phyloP scores from a whole-genome alignment of 1,284 basidiomycete species.

The Hymenochaete sp. region DNA sequence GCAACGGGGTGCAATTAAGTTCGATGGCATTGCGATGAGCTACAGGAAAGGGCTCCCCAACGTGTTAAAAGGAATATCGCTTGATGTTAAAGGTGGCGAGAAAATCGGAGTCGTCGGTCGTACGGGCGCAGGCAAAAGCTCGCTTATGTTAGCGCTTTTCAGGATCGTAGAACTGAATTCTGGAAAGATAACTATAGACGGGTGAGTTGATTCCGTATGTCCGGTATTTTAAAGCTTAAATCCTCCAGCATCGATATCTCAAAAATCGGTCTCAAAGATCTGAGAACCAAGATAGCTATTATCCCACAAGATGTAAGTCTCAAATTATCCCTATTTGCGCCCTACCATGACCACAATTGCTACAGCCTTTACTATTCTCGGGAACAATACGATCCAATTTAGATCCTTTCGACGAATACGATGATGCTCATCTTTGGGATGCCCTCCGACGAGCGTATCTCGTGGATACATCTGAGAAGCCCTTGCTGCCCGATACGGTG shows the following conservation, averaged over 20 bases:
- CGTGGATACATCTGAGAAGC: slow-evolving; percentile 26
- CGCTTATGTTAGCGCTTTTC: slow-evolving; percentile 31
- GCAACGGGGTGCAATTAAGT: slow-evolving; percentile 39
- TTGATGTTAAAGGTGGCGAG: slow-evolving; percentile 58
- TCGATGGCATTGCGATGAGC: slow-evolving; percentile 45
- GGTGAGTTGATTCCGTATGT: slow-evolving; percentile 36
- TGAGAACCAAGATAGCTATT: slow-evolving; percentile 41
- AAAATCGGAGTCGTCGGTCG: slow-evolving; percentile 72
- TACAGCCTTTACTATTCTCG: slow-evolving; percentile 41
- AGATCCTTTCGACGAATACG: slow-evolving; percentile 57
- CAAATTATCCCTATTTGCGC: background rate
- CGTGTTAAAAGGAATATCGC: slow-evolving; percentile 49
- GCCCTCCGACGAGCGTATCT: slow-evolving; percentile 53
- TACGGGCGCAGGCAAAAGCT: slow-evolving; percentile 34
- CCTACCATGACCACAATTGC: slow-evolving; percentile 14
- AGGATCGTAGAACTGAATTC: slow-evolving; percentile 34
- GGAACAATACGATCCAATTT: slow-evolving; percentile 58
- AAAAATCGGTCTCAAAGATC: slow-evolving; percentile 39
- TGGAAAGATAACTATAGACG: slow-evolving; percentile 32
- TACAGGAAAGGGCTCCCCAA: slow-evolving; percentile 51
- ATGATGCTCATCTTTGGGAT: slow-evolving; percentile 53
- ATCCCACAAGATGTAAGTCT: slow-evolving; percentile 42
- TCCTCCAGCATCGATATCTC: slow-evolving; percentile 45
- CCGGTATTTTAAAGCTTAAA: background rate
- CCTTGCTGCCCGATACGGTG: background rate